Base-by-base conservation (phyloP, 345 rosid species). In the Ailanthus altissimus region DNA sequence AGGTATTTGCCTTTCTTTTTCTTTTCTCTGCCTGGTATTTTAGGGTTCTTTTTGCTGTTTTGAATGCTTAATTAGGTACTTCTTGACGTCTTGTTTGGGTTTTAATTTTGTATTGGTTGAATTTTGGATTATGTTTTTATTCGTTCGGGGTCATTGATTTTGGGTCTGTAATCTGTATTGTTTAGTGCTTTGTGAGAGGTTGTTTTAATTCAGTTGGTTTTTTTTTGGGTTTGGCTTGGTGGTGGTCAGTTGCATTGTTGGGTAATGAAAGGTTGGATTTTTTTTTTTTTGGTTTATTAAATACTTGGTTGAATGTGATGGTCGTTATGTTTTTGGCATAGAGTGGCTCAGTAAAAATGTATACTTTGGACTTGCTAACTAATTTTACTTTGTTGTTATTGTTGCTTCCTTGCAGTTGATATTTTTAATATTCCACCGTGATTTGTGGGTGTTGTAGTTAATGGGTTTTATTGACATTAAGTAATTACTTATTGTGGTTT, bases 41-140 rank as follows among this genome's bases (percentile, higher is more conserved):
- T 75, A 75, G 70, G 71, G 61, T 50, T 63, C 50, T 62, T 15
- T 15, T 50, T 8, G 60, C 16, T 51, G n/a, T n/a, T 75, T 74
- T 0, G 70, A 47, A n/a, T 47, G 4, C 28, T 50, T 36, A 49
- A 74, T 61, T 60, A 21, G 20, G 23, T 63, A 4, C 15, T 64
- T 72, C 4, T 74, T 74, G 13, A 47, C 20, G 56, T 6, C 11
- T 36, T 45, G 13, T 6, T 5, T 3, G 43, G 10, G 67, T 9
- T 58, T 43, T 71, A 25, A 8, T 26, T 47, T 11, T 54, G 8
- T 40, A 20, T 54, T 16, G 62, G n/a, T 54, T 71, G 49, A 57
- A 2, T 69, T 18, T 36, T 11, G 62, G 25, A 32, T 32, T 32
- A 32, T 47, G 14, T 6, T 16, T 20, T 73, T n/a, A 42, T 73